phyloP scores from a whole-genome alignment of 2,329 filamentous ascomycete genomes.

The Colletotrichum abscissum region DNA sequence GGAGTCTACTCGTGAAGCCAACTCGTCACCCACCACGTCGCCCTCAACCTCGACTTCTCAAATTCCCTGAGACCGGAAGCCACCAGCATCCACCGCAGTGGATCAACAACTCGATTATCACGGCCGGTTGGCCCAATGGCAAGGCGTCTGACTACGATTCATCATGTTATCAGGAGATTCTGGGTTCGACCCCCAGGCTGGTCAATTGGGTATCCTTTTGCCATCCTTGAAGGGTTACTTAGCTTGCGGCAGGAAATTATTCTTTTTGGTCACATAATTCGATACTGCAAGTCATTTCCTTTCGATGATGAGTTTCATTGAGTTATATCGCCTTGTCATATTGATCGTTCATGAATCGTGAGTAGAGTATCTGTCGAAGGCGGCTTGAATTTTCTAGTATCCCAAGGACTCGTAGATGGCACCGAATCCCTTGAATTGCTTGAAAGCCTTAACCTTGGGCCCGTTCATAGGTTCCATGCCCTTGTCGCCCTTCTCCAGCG shows the following conservation, averaged over 20 bases:
- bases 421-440: conserved; percentile 16
- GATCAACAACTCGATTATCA: background rate
- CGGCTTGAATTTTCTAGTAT: background rate
- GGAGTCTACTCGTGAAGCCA: background rate
- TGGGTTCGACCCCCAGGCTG: conserved; percentile 35
- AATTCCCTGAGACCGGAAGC: accelerated
- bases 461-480: conserved; percentile 47
- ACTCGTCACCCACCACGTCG: background rate
- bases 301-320: too few relatives aligned
- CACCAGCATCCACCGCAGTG: conserved; percentile 5
- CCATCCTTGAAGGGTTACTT: too few relatives aligned
- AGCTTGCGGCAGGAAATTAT: too few relatives aligned
- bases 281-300: too few relatives aligned
- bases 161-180: conserved; percentile 27
- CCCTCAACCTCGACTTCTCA: background rate
- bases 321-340: background rate
- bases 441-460: conserved; percentile 21
- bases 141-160: conserved; percentile 56
- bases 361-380: background rate
- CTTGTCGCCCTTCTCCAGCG: conserved; percentile 62
- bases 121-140: conserved; percentile 49
- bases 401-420: background rate
- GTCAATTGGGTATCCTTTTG: conserved; percentile 4
- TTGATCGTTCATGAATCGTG: background rate
- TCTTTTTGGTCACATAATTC: too few relatives aligned